These are phyloP conservation scores for Yarrowia osloensis DNA, from an alignment of 805 yeast species.

Conservation along the genomic window DNA sequence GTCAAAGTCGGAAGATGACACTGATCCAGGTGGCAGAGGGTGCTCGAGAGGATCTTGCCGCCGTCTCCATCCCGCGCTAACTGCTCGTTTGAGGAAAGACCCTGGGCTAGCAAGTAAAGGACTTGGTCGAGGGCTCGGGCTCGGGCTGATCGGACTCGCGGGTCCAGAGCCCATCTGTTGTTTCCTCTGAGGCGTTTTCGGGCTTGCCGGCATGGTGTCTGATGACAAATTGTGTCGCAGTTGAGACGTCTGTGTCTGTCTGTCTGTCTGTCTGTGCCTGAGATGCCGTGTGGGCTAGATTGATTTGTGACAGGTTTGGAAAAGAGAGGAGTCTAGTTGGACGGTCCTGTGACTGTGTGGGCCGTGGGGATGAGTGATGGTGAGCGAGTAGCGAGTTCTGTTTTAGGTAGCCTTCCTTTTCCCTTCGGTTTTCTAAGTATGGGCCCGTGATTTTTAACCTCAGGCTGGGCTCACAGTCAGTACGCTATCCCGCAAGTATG, in stretches of 20 bases:
- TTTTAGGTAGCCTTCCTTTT: background rate
- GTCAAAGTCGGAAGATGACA: slow-evolving; percentile 13
- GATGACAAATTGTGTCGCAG: background rate
- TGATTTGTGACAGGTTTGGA: background rate
- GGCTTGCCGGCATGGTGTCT: slow-evolving; percentile 12
- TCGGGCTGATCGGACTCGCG: slow-evolving; percentile 15
- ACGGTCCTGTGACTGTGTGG: background rate
- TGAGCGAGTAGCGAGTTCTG: background rate
- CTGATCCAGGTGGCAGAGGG: slow-evolving; percentile 19
- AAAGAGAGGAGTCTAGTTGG: background rate
- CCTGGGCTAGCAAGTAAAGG: slow-evolving; percentile 13
- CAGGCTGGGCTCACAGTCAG: background rate
- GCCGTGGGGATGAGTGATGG: background rate
- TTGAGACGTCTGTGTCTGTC: background rate
- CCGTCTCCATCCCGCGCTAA: slow-evolving; percentile 21
- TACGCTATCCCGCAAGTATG: slow-evolving; percentile 11
- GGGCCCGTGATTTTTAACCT: slow-evolving; percentile 14
- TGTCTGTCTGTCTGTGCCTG: slow-evolving; percentile 1
- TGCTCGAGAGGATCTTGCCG: slow-evolving; percentile 14
- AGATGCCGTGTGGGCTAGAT: background rate
- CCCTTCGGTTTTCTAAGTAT: background rate
- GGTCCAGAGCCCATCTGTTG: background rate
- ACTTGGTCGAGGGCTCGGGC: slow-evolving; percentile 16
- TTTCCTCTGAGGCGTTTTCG: background rate
- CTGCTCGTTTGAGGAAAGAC: slow-evolving; percentile 16